These are phyloP conservation scores for Volvox africanus DNA, from an alignment of 139 green algal species.

Conservation along the genomic window DNA sequence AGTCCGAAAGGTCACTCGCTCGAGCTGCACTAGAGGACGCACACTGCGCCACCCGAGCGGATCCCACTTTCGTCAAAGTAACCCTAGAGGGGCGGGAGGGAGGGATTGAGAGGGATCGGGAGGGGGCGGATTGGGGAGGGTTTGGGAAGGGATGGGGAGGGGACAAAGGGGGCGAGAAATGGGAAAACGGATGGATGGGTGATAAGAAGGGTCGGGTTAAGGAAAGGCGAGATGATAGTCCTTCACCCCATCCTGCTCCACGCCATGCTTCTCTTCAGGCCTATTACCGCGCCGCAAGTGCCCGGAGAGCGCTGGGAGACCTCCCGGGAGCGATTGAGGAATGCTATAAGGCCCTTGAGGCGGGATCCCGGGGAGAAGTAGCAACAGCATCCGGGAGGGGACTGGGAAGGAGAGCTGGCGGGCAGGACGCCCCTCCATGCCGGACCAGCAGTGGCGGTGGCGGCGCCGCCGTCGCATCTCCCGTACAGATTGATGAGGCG, in stretches of 20 bases:
- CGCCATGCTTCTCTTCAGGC: constrained; percentile 4
- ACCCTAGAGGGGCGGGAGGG: too few relatives aligned
- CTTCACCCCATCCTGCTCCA: too few relatives aligned
- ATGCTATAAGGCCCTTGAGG: neutral
- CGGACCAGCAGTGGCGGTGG: neutral
- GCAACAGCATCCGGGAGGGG: neutral
- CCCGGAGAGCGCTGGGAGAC: constrained; percentile 12
- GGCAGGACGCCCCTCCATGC: neutral
- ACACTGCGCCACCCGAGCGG: neutral
- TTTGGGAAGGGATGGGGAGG: neutral
- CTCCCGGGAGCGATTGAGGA: constrained; percentile 11
- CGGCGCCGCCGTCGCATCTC: neutral
- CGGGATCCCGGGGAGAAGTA: neutral
- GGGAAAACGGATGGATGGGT: too few relatives aligned
- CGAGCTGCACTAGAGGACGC: constrained; percentile 18
- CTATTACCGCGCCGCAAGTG: constrained; percentile 43
- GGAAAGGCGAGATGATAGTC: too few relatives aligned
- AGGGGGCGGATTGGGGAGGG: neutral
- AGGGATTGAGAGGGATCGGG: neutral
- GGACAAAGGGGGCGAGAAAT: too few relatives aligned
- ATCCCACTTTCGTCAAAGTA: constrained; percentile 41
- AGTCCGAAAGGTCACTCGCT: neutral
- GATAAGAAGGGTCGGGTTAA: too few relatives aligned
- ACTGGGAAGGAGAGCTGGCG: neutral
- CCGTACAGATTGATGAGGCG: neutral